Conservation (phyloP, 1,284 basidiomycete species). For the Irpex rosettiformis region DNA sequence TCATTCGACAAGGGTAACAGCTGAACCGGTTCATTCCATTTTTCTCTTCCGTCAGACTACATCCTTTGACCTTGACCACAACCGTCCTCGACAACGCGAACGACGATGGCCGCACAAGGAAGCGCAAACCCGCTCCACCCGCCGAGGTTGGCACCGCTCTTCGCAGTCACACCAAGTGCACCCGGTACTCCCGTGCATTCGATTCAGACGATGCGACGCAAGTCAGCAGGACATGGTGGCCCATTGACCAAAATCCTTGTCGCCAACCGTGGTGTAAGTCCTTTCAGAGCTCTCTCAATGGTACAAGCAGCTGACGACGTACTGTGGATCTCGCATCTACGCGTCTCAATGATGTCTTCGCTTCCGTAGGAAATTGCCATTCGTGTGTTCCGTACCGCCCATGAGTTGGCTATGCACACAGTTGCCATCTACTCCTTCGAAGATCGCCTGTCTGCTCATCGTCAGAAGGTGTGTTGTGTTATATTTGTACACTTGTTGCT, state of each 20-base stretch:
- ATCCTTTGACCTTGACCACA: neutral
- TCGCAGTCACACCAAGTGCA: conserved; percentile 66
- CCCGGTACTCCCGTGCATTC: conserved; percentile 82
- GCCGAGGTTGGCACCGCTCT: conserved; percentile 67
- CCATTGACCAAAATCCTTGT: conserved; percentile 93
- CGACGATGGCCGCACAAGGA: conserved; percentile 25
- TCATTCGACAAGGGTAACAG: too few species aligned
- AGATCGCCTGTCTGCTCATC: conserved; percentile 95
- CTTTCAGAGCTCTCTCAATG: neutral
- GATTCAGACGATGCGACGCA: conserved; percentile 88
- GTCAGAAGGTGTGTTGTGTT: conserved; percentile 78
- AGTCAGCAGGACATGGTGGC: conserved; percentile 87
- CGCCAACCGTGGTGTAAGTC: conserved; percentile 88
- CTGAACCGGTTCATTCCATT: neutral
- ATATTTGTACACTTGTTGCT: neutral
- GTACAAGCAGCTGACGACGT: conserved; percentile 2
- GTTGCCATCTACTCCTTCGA: conserved; percentile 98
- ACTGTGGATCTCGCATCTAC: conserved; percentile 6
- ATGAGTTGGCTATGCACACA: conserved; percentile 99
- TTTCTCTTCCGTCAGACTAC: neutral
- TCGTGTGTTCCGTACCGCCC: conserved; percentile 97
- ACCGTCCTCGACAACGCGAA: conserved; percentile 2
- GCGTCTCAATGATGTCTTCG: neutral
- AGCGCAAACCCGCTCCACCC: conserved; percentile 54
- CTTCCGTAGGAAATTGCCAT: conserved; percentile 91